phyloP scores from a whole-genome alignment of 2,329 filamentous ascomycete species.

The Paraconiothyrium brasiliense region DNA sequence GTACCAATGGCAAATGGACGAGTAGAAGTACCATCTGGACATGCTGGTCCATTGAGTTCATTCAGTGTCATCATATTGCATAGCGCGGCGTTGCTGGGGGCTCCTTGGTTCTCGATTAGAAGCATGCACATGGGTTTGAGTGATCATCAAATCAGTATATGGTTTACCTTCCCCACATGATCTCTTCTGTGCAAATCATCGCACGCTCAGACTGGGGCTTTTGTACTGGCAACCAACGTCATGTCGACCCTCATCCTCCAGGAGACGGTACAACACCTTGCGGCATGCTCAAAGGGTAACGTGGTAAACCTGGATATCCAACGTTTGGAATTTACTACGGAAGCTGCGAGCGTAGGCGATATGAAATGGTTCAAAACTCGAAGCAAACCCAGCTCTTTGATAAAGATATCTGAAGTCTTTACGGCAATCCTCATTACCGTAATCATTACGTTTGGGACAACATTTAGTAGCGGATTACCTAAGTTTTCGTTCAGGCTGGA shows the following conservation, averaged over 20 bases:
- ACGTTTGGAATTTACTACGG: not conserved
- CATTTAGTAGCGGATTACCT: no score
- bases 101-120: not conserved
- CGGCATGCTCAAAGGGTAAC: not conserved
- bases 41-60: not conserved
- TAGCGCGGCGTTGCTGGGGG: conserved; percentile 7
- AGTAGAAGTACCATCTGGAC: conserved; percentile 55
- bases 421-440: not conserved
- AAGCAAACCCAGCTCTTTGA: not conserved
- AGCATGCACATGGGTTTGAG: not conserved
- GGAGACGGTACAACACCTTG: not conserved
- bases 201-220: not conserved
- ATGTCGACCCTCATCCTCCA: not conserved
- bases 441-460: no score
- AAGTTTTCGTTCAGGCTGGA: no score
- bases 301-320: not conserved
- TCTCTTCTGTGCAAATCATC: not conserved
- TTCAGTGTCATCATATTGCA: conserved; percentile 5
- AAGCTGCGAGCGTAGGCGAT: no score
- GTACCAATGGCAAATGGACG: conserved; percentile 97
- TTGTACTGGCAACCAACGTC: not conserved
- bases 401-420: not conserved
- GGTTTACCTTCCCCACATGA: not conserved
- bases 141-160: not conserved
- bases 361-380: not conserved